Evolutionary conservation across 2,329 filamentous ascomycete species (phyloP).

Genomic region (Cordyceps cateniannulata): DNA sequence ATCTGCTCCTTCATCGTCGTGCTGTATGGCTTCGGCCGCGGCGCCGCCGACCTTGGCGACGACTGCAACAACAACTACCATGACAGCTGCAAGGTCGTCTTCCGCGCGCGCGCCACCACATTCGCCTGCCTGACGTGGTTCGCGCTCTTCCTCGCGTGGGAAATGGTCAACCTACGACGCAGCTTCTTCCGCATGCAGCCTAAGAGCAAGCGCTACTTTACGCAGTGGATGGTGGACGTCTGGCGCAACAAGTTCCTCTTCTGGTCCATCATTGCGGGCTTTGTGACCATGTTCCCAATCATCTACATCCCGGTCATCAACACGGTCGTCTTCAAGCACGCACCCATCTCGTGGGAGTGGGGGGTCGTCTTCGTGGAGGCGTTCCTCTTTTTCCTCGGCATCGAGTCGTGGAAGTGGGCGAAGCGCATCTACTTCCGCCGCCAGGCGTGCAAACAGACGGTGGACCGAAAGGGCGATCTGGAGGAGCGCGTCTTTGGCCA

Average conservation of each 20-base stretch:
- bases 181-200: slow-evolving; percentile 70
- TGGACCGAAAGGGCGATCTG: slow-evolving; percentile 17
- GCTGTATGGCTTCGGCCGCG: slow-evolving; percentile 42
- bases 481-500: slow-evolving; percentile 28
- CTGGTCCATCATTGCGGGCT: slow-evolving; percentile 46
- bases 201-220: slow-evolving; percentile 51
- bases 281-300: slow-evolving; percentile 41
- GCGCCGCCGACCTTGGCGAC: slow-evolving; percentile 43
- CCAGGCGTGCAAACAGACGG: slow-evolving; percentile 18
- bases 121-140: slow-evolving; percentile 71
- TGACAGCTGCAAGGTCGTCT: slow-evolving; percentile 50
- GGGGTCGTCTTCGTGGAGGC: slow-evolving; percentile 49
- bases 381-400: slow-evolving; percentile 50
- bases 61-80: slow-evolving; percentile 54
- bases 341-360: slow-evolving; percentile 55
- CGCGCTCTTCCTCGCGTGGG: slow-evolving; percentile 68
- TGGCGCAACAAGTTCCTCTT: slow-evolving; percentile 69
- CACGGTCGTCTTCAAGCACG: slow-evolving; percentile 50
- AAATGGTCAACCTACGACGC: slow-evolving; percentile 63
- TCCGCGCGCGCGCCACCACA: slow-evolving; percentile 63
- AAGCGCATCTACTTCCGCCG: slow-evolving; percentile 42
- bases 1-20: slow-evolving; percentile 46
- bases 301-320: slow-evolving; percentile 54
- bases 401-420: slow-evolving; percentile 52
- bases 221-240: slow-evolving; percentile 59